A percentile compares a stretch with the other conserved stretches of the same genome.
phyloP scores from a whole-genome alignment of 1,284 basidiomycete genomes.

The Grifola frondosa region DNA sequence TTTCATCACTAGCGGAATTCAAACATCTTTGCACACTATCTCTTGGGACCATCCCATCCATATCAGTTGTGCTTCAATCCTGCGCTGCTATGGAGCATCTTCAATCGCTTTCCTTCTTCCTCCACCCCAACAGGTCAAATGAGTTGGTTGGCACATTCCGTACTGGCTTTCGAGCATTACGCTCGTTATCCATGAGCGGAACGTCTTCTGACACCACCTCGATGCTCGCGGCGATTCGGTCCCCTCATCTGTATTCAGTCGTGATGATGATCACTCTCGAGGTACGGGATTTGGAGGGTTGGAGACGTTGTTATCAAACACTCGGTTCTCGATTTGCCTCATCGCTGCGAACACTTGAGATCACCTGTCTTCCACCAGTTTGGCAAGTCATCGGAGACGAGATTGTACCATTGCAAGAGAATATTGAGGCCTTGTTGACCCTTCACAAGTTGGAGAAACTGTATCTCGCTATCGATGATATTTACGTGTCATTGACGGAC shows the following conservation, averaged over 20 bases:
- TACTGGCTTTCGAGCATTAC: neutral
- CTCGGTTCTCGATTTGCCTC: slow-evolving; percentile 9
- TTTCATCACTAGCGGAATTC: slow-evolving; percentile 7
- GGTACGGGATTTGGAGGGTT: slow-evolving; percentile 10
- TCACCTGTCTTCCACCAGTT: slow-evolving; percentile 6
- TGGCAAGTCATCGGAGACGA: neutral
- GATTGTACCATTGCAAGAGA: slow-evolving; percentile 6
- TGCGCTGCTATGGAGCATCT: slow-evolving; percentile 13
- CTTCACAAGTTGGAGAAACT: slow-evolving; percentile 4
- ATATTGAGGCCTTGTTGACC: slow-evolving; percentile 7
- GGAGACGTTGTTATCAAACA: slow-evolving; percentile 3
- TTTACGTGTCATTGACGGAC: slow-evolving; percentile 6
- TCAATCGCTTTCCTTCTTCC: slow-evolving; percentile 10
- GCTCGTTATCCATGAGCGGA: neutral
- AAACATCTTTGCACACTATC: slow-evolving; percentile 9
- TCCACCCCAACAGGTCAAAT: slow-evolving; percentile 5
- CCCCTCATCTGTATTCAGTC: slow-evolving; percentile 5
- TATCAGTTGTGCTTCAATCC: slow-evolving; percentile 5
- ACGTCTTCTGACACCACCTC: neutral
- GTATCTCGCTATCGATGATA: slow-evolving; percentile 9
- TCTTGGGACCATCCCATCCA: slow-evolving; percentile 10
- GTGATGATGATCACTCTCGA: slow-evolving; percentile 4
- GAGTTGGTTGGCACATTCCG: too few relatives aligned
- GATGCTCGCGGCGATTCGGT: slow-evolving; percentile 3
- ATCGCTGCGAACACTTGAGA: slow-evolving; percentile 7